Evolutionary conservation across 73 alveolate genomes (phyloP).

Genomic region (Paramecium sonneborni): DNA sequence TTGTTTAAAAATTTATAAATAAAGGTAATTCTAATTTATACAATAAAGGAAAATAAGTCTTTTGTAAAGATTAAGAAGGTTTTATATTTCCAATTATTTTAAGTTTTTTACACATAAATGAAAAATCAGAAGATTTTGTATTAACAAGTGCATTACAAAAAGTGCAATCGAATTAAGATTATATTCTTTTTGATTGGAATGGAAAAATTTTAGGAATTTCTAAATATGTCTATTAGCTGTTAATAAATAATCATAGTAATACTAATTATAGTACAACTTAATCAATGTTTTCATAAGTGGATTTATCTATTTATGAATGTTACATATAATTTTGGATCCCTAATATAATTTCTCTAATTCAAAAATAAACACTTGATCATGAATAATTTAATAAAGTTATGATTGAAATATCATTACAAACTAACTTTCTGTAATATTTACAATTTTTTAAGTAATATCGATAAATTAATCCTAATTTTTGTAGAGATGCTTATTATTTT

Average conservation of each 20-base stretch:
- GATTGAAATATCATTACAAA: not conserved
- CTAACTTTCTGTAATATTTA: not conserved
- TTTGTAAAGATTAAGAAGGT: not conserved
- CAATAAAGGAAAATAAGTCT: not conserved
- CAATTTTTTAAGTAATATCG: not conserved
- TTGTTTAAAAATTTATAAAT: not conserved
- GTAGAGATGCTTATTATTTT: not conserved
- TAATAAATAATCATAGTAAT: not conserved
- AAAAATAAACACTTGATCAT: not conserved
- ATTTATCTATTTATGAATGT: not conserved
- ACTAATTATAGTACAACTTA: not conserved
- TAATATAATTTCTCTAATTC: not conserved
- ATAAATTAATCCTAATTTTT: not conserved
- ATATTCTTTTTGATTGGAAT: not conserved
- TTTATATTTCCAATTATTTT: not conserved
- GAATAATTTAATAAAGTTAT: not conserved
- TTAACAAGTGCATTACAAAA: not conserved
- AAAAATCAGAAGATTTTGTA: not conserved
- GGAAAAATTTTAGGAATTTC: not conserved
- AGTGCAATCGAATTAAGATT: not conserved
- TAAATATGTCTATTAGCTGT: not conserved
- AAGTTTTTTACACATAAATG: not conserved
- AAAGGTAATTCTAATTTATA: not conserved
- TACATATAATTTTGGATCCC: conserved; percentile 6
- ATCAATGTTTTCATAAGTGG: not conserved